phyloP scores from a whole-genome alignment of 2,329 filamentous ascomycete species.

The Iodosphaeria phyllophila region DNA sequence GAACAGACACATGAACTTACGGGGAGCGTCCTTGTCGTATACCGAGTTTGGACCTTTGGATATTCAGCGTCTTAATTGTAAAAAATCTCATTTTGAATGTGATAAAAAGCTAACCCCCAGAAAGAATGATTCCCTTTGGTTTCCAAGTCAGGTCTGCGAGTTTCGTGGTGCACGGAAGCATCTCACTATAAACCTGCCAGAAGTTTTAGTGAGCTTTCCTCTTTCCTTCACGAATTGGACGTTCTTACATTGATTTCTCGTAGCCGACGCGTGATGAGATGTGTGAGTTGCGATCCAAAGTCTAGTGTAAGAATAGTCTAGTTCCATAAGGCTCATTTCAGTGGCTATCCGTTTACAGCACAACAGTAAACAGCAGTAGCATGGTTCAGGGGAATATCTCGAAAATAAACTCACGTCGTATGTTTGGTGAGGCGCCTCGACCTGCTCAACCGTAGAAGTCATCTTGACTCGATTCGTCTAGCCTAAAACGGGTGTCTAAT shows the following conservation, averaged over 20 bases:
- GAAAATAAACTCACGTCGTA: too few relatives aligned
- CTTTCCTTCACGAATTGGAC: too few relatives aligned
- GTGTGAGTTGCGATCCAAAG: slow-evolving; percentile 54
- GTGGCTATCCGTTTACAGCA: too few relatives aligned
- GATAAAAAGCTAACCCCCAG: slow-evolving; percentile 30
- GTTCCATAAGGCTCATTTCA: slow-evolving; percentile 15
- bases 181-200: slow-evolving; percentile 78
- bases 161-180: slow-evolving; percentile 77
- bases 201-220: too few relatives aligned
- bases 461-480: too few relatives aligned
- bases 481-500: too few relatives aligned
- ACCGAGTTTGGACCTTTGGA: slow-evolving; percentile 51
- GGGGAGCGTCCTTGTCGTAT: slow-evolving; percentile 55
- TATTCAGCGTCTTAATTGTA: too few relatives aligned
- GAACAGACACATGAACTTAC: slow-evolving; percentile 11
- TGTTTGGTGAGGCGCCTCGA: too few relatives aligned
- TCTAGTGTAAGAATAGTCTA: slow-evolving; percentile 57
- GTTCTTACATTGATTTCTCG: slow-evolving; percentile 60
- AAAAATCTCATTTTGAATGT: slow-evolving; percentile 2
- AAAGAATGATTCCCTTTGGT: slow-evolving; percentile 70
- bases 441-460: too few relatives aligned
- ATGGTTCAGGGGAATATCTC: too few relatives aligned
- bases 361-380: too few relatives aligned
- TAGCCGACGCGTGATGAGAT: slow-evolving; percentile 58
- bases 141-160: slow-evolving; percentile 57